Percentiles rank a stretch among this genome's conserved stretches.
These are phyloP conservation scores for Tulasnella sp. DNA, from an alignment of 768 basidiomycete species.

Conservation along the genomic window DNA sequence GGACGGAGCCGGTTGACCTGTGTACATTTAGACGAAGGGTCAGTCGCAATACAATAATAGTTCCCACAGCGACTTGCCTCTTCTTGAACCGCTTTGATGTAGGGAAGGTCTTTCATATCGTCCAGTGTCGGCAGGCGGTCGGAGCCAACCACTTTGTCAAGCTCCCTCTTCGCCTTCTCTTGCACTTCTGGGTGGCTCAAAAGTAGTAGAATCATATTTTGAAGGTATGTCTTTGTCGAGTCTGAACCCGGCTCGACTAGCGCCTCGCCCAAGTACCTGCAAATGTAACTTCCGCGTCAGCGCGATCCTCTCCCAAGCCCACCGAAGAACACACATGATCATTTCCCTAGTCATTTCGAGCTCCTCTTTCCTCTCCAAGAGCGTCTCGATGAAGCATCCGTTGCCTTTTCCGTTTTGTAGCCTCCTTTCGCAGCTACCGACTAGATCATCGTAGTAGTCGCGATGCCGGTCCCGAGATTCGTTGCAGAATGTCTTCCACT, in stretches of 20 bases:
- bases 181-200: constrained; percentile 45
- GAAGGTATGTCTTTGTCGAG: constrained; percentile 33
- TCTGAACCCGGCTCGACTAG: constrained; percentile 39
- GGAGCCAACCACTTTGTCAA: constrained; percentile 45
- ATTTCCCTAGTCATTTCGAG: constrained; percentile 36
- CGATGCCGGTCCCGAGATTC: constrained; percentile 36
- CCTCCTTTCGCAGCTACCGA: constrained; percentile 36
- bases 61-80: constrained; percentile 44
- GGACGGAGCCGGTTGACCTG: constrained; percentile 32
- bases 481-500: constrained; percentile 39
- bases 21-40: neutral
- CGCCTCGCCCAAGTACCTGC: constrained; percentile 38
- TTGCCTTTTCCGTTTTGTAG: constrained; percentile 36
- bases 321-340: constrained; percentile 21
- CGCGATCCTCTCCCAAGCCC: neutral
- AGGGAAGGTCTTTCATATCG: constrained; percentile 50
- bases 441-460: constrained; percentile 35
- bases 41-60: neutral
- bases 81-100: constrained; percentile 46
- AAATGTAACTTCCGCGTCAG: neutral
- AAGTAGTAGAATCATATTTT: constrained; percentile 31
- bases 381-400: constrained; percentile 40
- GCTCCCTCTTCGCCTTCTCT: constrained; percentile 52
- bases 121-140: constrained; percentile 43
- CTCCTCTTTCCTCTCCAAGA: constrained; percentile 34